Evolutionary conservation across 1,284 basidiomycete species (phyloP).

Genomic region (Xanthoconium separans): DNA sequence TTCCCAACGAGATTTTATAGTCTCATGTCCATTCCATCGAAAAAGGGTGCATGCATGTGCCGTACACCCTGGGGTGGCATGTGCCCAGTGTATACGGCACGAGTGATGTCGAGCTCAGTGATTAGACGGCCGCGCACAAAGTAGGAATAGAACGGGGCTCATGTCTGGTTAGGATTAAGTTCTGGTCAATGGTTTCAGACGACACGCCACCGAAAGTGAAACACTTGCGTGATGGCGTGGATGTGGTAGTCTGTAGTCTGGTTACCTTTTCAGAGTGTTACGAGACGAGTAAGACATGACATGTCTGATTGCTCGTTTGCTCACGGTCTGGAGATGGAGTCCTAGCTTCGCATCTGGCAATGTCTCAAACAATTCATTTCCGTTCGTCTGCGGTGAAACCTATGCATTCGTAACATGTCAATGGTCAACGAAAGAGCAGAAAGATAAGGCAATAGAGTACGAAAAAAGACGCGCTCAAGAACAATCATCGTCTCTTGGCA

Average conservation of each 20-base stretch:
- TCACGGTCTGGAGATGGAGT: too few relatives aligned
- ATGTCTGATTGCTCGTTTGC: too few relatives aligned
- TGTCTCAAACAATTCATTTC: neutral
- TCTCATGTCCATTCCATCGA: neutral
- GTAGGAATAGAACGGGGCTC: neutral
- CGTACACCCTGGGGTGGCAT: too few relatives aligned
- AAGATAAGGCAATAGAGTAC: neutral
- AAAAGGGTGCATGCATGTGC: too few relatives aligned
- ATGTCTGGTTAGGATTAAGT: neutral
- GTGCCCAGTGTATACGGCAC: neutral
- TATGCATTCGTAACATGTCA: neutral
- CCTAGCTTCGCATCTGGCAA: too few relatives aligned
- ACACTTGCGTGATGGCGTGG: slow-evolving; percentile 1
- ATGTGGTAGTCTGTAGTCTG: neutral
- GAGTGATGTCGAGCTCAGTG: neutral
- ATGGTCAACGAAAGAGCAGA: neutral
- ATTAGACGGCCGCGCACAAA: neutral
- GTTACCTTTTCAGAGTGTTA: too few relatives aligned
- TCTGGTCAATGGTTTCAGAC: slow-evolving; percentile 9
- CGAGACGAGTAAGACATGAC: too few relatives aligned
- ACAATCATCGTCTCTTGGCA: slow-evolving; percentile 38
- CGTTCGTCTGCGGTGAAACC: neutral
- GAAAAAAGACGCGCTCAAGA: neutral
- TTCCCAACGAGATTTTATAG: slow-evolving; percentile 6
- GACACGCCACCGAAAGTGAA: slow-evolving; percentile 2